Conservation (phyloP, 2,329 filamentous ascomycete genomes). For the Microsporum audouinii region DNA sequence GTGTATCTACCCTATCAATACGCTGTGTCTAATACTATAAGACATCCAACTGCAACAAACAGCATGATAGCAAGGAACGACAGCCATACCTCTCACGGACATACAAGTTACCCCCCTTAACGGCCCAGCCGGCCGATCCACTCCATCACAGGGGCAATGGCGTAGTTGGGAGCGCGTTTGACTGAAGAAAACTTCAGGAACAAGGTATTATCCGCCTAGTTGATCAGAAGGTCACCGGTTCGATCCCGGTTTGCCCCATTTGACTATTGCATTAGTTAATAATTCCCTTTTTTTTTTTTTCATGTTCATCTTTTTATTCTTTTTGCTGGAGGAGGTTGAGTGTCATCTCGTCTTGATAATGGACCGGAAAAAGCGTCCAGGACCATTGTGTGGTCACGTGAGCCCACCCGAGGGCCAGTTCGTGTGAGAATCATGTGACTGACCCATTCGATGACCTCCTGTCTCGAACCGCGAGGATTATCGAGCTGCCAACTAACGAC, state of each 20-base stretch:
- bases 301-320: neutral
- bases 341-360: neutral
- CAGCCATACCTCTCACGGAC: neutral
- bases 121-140: neutral
- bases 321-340: neutral
- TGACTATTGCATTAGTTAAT: neutral
- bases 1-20: neutral
- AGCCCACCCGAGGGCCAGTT: neutral
- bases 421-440: neutral
- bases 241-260: slow-evolving; percentile 7
- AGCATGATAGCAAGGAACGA: neutral
- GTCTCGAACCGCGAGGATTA: neutral
- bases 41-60: neutral
- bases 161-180: slow-evolving; percentile 5
- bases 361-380: neutral
- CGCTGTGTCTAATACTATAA: too few relatives aligned
- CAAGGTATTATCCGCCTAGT: slow-evolving; percentile 1
- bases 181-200: slow-evolving; percentile 4
- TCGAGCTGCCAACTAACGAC: neutral
- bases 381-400: neutral
- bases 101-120: neutral
- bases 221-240: slow-evolving; percentile 6
- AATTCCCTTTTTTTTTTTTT: neutral
- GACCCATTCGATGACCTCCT: neutral
- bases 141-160: slow-evolving; percentile 4